Conservation (phyloP, 2,329 filamentous ascomycete genomes). For the Trichoderma breve region DNA sequence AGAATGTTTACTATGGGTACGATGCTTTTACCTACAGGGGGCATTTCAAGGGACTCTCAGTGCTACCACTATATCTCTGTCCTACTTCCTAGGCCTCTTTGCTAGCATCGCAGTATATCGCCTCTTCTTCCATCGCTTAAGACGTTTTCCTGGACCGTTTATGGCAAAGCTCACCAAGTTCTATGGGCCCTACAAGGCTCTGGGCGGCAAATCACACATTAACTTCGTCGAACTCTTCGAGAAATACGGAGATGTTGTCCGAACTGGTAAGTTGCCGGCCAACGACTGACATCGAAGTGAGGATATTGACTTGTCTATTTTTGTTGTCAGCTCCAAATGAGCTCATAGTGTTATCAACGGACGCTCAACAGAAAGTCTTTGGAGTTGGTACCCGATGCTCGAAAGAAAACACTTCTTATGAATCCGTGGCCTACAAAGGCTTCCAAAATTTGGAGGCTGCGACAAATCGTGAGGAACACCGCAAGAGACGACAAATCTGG, state of each 20-base stretch:
- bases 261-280: neutral
- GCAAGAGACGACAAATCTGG: constrained; percentile 29
- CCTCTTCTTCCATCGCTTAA: constrained; percentile 22
- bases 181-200: constrained; percentile 7
- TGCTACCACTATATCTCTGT: neutral
- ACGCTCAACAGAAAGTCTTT: neutral
- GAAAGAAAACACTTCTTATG: neutral
- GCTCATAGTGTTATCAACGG: neutral
- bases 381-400: neutral
- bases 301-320: neutral
- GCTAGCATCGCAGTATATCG: constrained; percentile 26
- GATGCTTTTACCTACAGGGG: neutral
- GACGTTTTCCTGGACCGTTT: constrained; percentile 23
- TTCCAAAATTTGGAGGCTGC: constrained; percentile 23
- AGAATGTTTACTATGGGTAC: neutral
- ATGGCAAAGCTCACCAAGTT: constrained; percentile 22
- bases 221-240: neutral
- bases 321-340: neutral
- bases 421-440: neutral
- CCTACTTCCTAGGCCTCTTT: constrained; percentile 27
- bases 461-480: constrained; percentile 25
- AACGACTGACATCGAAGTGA: too few species aligned
- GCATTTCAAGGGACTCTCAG: neutral
- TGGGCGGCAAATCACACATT: neutral
- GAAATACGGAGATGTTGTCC: neutral